phyloP scores from a whole-genome alignment of 2,329 filamentous ascomycete genomes.

The Calonectria pseudoreteaudii region DNA sequence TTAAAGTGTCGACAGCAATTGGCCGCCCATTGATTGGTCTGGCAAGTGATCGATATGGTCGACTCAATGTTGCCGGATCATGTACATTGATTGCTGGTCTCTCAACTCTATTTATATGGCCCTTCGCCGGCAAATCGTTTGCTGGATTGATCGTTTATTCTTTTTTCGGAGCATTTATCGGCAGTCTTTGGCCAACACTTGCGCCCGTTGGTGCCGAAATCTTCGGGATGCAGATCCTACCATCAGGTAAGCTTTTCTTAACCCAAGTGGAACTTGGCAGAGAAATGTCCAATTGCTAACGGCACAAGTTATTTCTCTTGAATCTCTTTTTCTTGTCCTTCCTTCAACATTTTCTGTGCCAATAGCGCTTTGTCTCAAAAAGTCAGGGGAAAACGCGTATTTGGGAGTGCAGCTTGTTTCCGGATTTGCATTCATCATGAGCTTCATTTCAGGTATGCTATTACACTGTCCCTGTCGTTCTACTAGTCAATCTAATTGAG shows the following conservation, averaged over 20 bases:
- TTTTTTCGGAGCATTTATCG: background rate
- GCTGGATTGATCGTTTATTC: background rate
- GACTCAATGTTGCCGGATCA: background rate
- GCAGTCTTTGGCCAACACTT: background rate
- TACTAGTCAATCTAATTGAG: background rate
- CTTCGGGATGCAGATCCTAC: background rate
- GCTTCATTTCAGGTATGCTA: background rate
- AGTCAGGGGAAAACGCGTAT: background rate
- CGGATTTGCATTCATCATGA: background rate
- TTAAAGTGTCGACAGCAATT: background rate
- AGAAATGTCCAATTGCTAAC: background rate
- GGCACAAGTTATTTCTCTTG: background rate
- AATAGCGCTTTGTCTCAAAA: background rate
- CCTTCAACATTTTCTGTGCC: background rate
- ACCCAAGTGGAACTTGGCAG: background rate
- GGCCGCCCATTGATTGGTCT: background rate
- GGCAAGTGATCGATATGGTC: background rate
- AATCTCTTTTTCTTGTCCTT: background rate
- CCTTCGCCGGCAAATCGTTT: background rate
- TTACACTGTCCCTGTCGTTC: background rate
- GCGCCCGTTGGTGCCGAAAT: background rate
- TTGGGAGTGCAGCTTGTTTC: background rate
- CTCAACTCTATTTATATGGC: background rate
- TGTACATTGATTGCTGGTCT: background rate
- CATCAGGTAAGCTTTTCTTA: background rate